These are phyloP conservation scores for Hygrophorus pudorinus DNA, from an alignment of 768 basidiomycete species.

Conservation along the genomic window DNA sequence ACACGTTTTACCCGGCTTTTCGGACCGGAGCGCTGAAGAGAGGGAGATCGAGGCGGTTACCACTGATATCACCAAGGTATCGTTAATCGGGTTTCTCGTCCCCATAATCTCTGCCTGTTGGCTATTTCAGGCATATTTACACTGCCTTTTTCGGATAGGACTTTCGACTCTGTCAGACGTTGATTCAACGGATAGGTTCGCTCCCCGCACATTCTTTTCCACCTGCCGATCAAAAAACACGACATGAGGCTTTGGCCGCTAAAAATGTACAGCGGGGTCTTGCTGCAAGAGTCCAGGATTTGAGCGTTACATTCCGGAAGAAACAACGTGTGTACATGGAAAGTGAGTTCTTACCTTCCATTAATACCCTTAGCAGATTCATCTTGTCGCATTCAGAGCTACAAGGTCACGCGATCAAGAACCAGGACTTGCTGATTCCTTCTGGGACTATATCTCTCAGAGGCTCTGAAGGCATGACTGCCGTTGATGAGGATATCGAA, in stretches of 20 bases:
- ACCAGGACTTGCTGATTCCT: constrained; percentile 87
- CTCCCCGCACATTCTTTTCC: constrained; percentile 55
- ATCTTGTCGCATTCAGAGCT: constrained; percentile 44
- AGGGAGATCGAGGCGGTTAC: constrained; percentile 85
- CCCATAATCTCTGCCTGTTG: background rate
- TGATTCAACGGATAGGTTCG: constrained; percentile 70
- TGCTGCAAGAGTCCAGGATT: constrained; percentile 92
- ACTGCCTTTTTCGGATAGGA: constrained; percentile 32
- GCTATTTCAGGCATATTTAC: background rate
- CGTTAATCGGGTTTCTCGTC: background rate
- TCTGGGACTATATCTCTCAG: constrained; percentile 78
- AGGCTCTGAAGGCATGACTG: constrained; percentile 74
- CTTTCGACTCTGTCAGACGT: constrained; percentile 49
- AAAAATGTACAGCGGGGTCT: constrained; percentile 94
- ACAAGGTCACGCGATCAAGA: constrained; percentile 96
- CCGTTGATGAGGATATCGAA: constrained; percentile 84
- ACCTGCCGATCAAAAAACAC: constrained; percentile 31
- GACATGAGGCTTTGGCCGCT: constrained; percentile 54
- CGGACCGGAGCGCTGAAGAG: constrained; percentile 91
- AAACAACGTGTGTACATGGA: constrained; percentile 98
- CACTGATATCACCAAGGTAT: constrained; percentile 78
- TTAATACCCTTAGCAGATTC: constrained; percentile 14
- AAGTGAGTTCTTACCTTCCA: constrained; percentile 49
- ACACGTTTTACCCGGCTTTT: constrained; percentile 91
- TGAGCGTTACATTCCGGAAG: constrained; percentile 88